Conservation (phyloP, 2,329 filamentous ascomycete genomes). For the Esteya vermicola region DNA sequence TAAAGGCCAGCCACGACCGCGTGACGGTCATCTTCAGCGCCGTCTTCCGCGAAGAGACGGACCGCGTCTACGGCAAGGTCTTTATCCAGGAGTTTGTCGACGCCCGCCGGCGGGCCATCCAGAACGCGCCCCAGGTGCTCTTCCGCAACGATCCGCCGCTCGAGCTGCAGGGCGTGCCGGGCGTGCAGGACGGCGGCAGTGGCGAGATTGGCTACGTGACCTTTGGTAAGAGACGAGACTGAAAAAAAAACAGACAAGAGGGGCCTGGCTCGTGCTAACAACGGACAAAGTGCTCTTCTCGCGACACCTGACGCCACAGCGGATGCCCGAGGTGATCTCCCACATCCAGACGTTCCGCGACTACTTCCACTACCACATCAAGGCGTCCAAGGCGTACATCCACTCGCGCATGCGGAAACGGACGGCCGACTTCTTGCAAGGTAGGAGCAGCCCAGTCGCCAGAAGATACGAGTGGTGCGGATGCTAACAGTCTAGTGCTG, state of each 20-base stretch:
- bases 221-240: conserved; percentile 55
- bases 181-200: conserved; percentile 60
- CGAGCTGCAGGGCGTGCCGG: conserved; percentile 75
- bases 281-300: conserved; percentile 68
- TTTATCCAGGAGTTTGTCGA: conserved; percentile 99
- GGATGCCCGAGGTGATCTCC: conserved; percentile 89
- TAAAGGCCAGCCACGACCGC: conserved; percentile 91
- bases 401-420: conserved; percentile 96
- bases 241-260: no score
- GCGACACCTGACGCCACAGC: conserved; percentile 78
- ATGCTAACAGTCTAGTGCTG: conserved; percentile 46
- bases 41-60: conserved; percentile 93
- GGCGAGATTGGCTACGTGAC: conserved; percentile 95
- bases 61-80: conserved; percentile 92
- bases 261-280: no score
- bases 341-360: conserved; percentile 99
- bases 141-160: conserved; percentile 91
- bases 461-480: conserved; percentile 12
- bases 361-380: conserved; percentile 99
- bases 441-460: conserved; percentile 27
- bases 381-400: conserved; percentile 98
- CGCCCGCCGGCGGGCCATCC: conserved; percentile 82
- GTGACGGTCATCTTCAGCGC: conserved; percentile 99
- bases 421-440: conserved; percentile 96
- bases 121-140: conserved; percentile 94